phyloP scores from a whole-genome alignment of 495 filamentous ascomycete genomes.

The Filosporella fistucella region DNA sequence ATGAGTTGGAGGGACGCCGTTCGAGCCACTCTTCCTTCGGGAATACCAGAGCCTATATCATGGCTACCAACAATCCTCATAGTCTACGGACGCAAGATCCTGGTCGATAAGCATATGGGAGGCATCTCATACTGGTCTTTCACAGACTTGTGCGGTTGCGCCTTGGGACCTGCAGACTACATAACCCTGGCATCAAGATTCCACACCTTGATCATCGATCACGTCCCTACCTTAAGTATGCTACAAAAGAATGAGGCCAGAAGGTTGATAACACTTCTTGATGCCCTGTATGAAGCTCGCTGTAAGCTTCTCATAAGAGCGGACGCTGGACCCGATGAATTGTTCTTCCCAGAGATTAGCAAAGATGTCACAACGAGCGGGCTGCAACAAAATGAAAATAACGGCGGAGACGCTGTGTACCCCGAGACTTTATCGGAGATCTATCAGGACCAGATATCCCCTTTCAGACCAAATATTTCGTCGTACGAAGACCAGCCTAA shows the following conservation, averaged over 20 bases:
- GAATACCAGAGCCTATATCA: constrained; percentile 13
- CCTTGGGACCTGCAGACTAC: constrained; percentile 68
- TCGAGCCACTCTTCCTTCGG: constrained; percentile 12
- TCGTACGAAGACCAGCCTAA: constrained; percentile 40
- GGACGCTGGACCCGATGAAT: constrained; percentile 52
- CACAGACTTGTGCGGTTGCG: constrained; percentile 46
- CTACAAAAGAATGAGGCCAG: constrained; percentile 67
- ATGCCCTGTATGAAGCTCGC: constrained; percentile 65
- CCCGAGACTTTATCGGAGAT: constrained; percentile 66
- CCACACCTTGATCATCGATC: constrained; percentile 61
- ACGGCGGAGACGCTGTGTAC: constrained; percentile 48
- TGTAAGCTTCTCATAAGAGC: constrained; percentile 60
- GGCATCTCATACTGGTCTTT: constrained; percentile 55
- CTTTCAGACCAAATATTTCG: constrained; percentile 70
- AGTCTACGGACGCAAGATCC: constrained; percentile 56
- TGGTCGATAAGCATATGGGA: constrained; percentile 41
- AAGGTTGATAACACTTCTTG: constrained; percentile 65
- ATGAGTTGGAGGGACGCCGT: constrained; percentile 8
- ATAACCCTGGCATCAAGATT: constrained; percentile 64
- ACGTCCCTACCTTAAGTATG: constrained; percentile 51
- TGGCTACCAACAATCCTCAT: constrained; percentile 46
- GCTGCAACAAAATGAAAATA: constrained; percentile 12
- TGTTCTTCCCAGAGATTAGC: constrained; percentile 68
- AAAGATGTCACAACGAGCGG: constrained; percentile 2
- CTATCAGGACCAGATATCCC: constrained; percentile 63